Conservation (phyloP, 306 rosid genomes). For the Prunus kanzakura region DNA sequence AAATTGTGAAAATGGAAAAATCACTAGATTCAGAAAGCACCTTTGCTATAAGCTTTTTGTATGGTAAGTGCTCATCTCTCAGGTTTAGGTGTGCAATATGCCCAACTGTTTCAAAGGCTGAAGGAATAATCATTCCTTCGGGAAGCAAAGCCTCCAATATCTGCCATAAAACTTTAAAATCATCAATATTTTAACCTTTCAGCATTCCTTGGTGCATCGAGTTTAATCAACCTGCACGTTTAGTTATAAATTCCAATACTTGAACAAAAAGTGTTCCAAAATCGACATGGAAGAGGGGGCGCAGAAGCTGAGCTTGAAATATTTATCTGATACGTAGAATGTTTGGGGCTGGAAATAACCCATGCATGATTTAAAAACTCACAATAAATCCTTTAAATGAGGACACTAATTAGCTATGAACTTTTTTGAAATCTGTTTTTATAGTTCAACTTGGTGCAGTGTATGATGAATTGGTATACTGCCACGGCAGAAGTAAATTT, state of each 20-base stretch:
- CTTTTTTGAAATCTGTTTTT: neutral
- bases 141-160: constrained; percentile 79
- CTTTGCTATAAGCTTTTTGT: constrained; percentile 86
- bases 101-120: constrained; percentile 84
- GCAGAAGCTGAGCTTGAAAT: neutral
- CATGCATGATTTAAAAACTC: neutral
- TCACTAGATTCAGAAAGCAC: constrained; percentile 29
- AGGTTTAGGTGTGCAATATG: constrained; percentile 92
- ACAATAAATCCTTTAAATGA: neutral
- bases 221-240: neutral
- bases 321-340: neutral
- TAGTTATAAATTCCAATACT: neutral
- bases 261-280: neutral
- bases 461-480: neutral
- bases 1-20: constrained; percentile 1
- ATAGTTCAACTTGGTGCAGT: neutral
- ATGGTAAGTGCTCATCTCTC: constrained; percentile 77
- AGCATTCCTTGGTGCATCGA: neutral
- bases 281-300: neutral
- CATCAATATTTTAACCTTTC: neutral
- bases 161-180: constrained; percentile 45
- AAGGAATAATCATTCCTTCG: constrained; percentile 63
- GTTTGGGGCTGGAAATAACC: neutral
- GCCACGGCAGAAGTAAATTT: neutral
- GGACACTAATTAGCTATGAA: neutral